A percentile compares a stretch with the other conserved stretches of the same genome.
Evolutionary conservation across 345 rosid species (phyloP).

Genomic region (Bruguiera parviflora): DNA sequence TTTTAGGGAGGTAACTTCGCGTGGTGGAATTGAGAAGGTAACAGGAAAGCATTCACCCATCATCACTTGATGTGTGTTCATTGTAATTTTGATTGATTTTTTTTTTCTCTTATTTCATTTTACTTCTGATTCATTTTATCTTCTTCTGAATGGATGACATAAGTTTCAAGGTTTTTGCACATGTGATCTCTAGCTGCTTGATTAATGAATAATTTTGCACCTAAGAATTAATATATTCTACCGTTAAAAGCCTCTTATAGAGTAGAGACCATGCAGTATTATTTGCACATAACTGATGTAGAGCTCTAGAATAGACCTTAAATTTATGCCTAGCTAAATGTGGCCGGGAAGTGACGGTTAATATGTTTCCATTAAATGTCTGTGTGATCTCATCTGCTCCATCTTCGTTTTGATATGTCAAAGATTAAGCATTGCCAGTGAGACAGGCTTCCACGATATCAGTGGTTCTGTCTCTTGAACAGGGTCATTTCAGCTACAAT

Average conservation of each 20-base stretch:
- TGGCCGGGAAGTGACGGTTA: neutral
- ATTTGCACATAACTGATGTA: neutral
- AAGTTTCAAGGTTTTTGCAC: neutral
- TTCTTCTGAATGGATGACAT: neutral
- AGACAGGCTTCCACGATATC: too few relatives aligned
- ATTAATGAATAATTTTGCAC: neutral
- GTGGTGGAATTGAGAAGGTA: constrained; percentile 96
- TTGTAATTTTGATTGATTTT: neutral
- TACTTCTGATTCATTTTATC: neutral
- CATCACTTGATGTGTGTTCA: neutral
- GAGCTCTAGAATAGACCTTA: neutral
- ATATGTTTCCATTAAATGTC: neutral
- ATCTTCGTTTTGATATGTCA: neutral
- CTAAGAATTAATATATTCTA: neutral
- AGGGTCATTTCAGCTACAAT: neutral
- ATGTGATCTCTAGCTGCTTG: neutral
- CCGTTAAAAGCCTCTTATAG: neutral
- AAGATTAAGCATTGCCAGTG: too few relatives aligned
- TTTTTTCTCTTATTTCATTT: neutral
- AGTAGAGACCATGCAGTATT: neutral
- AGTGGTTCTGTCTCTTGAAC: neutral
- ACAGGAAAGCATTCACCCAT: neutral
- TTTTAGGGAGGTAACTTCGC: constrained; percentile 88
- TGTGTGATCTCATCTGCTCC: too few relatives aligned
- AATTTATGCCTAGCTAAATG: neutral